Evolutionary conservation across 331 rosid genomes (phyloP).

Genomic region (Pyrus hybrid): DNA sequence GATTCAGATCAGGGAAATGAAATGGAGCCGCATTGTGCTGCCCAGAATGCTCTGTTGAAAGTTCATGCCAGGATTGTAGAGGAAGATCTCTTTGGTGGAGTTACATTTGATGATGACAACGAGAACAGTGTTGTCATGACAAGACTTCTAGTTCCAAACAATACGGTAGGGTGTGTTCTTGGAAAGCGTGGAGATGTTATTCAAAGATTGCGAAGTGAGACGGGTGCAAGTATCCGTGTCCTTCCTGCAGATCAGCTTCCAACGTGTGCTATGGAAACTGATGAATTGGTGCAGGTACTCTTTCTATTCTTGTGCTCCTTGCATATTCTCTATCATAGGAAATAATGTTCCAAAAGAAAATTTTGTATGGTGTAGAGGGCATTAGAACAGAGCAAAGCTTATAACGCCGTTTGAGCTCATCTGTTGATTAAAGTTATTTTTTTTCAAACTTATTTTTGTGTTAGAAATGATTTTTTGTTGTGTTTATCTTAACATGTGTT

Average conservation of each 20-base stretch:
- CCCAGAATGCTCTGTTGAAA: constrained; percentile 32
- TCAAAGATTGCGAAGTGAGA: constrained; percentile 28
- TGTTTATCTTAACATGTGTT: not conserved
- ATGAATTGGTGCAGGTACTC: constrained; percentile 32
- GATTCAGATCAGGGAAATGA: constrained; percentile 5
- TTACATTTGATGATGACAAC: constrained; percentile 22
- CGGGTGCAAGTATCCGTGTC: constrained; percentile 29
- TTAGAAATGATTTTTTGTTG: not conserved
- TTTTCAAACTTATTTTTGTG: not conserved
- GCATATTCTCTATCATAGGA: not conserved
- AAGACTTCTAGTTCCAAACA: constrained; percentile 25
- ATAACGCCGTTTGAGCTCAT: not conserved
- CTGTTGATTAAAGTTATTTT: not conserved
- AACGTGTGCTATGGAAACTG: constrained; percentile 22
- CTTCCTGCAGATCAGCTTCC: constrained; percentile 32
- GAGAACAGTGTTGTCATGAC: constrained; percentile 14
- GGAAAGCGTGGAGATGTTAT: constrained; percentile 33
- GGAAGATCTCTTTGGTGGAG: constrained; percentile 25
- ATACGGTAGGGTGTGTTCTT: constrained; percentile 21
- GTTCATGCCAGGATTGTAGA: constrained; percentile 25
- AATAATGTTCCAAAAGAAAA: not conserved
- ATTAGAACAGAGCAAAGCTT: not conserved
- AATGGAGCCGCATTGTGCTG: constrained; percentile 27
- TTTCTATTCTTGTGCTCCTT: not conserved
- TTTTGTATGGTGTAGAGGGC: not conserved